phyloP scores from a whole-genome alignment of 192 early-diverging fungal species.

The Coemansia sp. region DNA sequence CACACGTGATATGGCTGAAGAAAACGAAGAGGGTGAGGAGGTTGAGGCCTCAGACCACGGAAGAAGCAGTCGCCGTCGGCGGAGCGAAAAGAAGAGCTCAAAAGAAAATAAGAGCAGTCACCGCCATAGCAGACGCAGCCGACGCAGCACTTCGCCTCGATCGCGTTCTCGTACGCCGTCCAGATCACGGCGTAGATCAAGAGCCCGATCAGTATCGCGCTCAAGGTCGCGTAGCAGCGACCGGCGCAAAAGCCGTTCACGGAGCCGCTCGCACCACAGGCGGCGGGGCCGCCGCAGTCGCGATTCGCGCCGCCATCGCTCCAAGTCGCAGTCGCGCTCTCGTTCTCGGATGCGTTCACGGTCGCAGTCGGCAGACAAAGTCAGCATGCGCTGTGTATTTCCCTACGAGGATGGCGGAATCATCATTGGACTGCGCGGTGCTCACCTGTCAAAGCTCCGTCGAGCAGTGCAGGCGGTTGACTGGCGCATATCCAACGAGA shows the following conservation, averaged over 20 bases:
- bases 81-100: conserved; percentile 20
- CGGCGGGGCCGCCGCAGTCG: conserved; percentile 16
- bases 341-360: conserved; percentile 14
- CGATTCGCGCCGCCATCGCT: conserved; percentile 13
- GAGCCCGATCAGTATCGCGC: conserved; percentile 15
- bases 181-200: conserved; percentile 16
- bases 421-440: conserved; percentile 54
- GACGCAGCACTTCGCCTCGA: conserved; percentile 36
- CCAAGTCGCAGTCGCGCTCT: conserved; percentile 16
- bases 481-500: conserved; percentile 56
- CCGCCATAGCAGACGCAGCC: conserved; percentile 14
- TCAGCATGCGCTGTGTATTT: conserved; percentile 54
- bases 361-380: conserved; percentile 33
- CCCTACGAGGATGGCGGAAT: conserved; percentile 56
- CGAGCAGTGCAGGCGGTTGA: conserved; percentile 33
- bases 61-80: conserved; percentile 15
- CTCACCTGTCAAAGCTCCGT: conserved; percentile 52
- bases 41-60: conserved; percentile 21
- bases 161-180: conserved; percentile 27
- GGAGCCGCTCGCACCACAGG: conserved; percentile 16
- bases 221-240: conserved; percentile 30
- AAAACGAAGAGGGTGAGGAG: conserved; percentile 29
- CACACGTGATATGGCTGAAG: conserved; percentile 6
- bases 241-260: conserved; percentile 10
- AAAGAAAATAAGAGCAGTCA: conserved; percentile 19